Evolutionary conservation across 805 yeast genomes (phyloP).

Genomic region (Lipomyces mesembrius): DNA sequence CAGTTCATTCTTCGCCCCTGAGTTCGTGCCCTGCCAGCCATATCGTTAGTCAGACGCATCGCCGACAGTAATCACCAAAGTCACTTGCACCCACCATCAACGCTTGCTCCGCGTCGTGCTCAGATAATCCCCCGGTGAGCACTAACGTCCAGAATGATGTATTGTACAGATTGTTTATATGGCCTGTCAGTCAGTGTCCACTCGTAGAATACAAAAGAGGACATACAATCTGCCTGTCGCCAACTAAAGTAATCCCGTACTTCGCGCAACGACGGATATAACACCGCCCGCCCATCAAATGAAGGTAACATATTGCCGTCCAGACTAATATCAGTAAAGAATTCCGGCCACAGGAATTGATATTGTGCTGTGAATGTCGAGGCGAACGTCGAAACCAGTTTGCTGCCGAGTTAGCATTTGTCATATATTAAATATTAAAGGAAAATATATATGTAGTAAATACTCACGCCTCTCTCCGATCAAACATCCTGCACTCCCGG

Average conservation of each 20-base stretch:
- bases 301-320: slow-evolving; percentile 67
- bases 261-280: slow-evolving; percentile 67
- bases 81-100: slow-evolving; percentile 48
- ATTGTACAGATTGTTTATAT: slow-evolving; percentile 91
- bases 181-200: slow-evolving; percentile 49
- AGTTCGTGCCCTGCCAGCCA: slow-evolving; percentile 62
- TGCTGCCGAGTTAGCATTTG: slow-evolving; percentile 50
- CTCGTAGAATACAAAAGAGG: neutral
- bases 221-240: slow-evolving; percentile 84
- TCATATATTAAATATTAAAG: no score
- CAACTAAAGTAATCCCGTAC: slow-evolving; percentile 86
- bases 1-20: slow-evolving; percentile 88
- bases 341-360: slow-evolving; percentile 65
- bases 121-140: slow-evolving; percentile 64
- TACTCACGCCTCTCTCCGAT: slow-evolving; percentile 65
- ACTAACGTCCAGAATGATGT: slow-evolving; percentile 92
- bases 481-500: slow-evolving; percentile 68
- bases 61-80: neutral
- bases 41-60: neutral
- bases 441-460: neutral
- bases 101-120: slow-evolving; percentile 78
- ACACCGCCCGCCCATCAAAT: slow-evolving; percentile 89
- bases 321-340: slow-evolving; percentile 58
- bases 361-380: slow-evolving; percentile 82
- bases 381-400: slow-evolving; percentile 79